These are phyloP conservation scores for Chrysanthemum lavandulifolium DNA, from an alignment of 129 eudicot genomes.

Conservation along the genomic window DNA sequence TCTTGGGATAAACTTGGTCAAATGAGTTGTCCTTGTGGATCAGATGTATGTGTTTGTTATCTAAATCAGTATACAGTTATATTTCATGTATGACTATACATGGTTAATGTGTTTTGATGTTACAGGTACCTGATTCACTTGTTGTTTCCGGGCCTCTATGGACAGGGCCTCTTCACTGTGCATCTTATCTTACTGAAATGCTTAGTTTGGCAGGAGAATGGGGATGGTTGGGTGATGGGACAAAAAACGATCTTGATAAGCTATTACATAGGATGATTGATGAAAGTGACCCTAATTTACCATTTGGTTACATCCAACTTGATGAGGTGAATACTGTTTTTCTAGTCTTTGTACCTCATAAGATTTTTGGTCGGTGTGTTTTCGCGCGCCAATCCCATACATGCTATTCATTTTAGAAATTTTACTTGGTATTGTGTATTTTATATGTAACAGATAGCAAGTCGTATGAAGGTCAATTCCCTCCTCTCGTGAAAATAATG, in stretches of 20 bases:
- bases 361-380: constrained; percentile 8
- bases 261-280: constrained; percentile 68
- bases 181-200: constrained; percentile 61
- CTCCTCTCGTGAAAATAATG: constrained; percentile 52
- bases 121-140: constrained; percentile 61
- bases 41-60: constrained; percentile 45
- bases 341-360: not conserved
- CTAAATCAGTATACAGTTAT: not conserved
- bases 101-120: constrained; percentile 10
- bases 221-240: constrained; percentile 73
- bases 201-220: constrained; percentile 67
- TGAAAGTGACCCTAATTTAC: constrained; percentile 80
- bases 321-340: constrained; percentile 55
- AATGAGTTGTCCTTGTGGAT: constrained; percentile 63
- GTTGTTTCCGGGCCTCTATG: constrained; percentile 91
- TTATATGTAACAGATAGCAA: constrained; percentile 53
- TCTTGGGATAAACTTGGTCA: constrained; percentile 72
- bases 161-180: constrained; percentile 93
- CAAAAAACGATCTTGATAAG: constrained; percentile 54
- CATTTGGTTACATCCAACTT: constrained; percentile 71
- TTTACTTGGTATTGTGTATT: not conserved
- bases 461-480: constrained; percentile 83
- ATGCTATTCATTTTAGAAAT: not conserved
- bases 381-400: not conserved
- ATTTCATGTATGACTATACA: not conserved